Base-by-base conservation (phyloP, 192 early-diverging fungal species). In the Coemansia sp. region DNA sequence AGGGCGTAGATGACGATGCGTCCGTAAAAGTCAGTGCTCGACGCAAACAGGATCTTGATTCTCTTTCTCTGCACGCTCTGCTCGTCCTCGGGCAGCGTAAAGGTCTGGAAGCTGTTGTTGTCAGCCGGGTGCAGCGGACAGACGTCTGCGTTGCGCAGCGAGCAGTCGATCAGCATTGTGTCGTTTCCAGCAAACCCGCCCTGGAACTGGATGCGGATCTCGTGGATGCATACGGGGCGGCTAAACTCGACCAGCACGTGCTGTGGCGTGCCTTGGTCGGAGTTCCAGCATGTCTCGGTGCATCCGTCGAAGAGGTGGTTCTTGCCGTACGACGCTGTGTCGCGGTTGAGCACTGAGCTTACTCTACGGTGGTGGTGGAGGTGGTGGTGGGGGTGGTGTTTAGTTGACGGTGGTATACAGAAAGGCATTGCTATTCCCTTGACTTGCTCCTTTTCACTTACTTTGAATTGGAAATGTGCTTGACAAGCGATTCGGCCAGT, bases 261-360 rank as follows among this genome's bases (percentile, higher is more conserved):
- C 84, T 95, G 94, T 4, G 93, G 90, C 16, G 86, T 68, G 34
- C 92, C 91, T 83, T 92, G 88, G 66, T 94, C 94, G 21, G 92
- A 94, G 79, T 95, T 96, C 95, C 95, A 98, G 79, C 95, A 98
- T 0, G 95, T 98, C 60, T 96, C 94, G 39, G 78, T 73, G 67
- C 67, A 87, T 26, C 85, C 85, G 71, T 98, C 95, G 15, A 87
- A 91, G 35, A 98, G 73, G 75, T 87, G 83, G 60, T 94, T 87
- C 66, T 95, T 96, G 63, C 94, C 95, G 66, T 87, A 93, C 45
- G 79, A 85, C 18, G 84, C 73, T 9, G 77, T 83, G 67, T 98
- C 94, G 24, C 88, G 86, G 82, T 93, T 93, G 23, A 94, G 84
- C 12, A 93, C 92, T 10, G 95, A 96, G 83, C 91, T 93, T 30